Evolutionary conservation across 2,329 filamentous ascomycete genomes (phyloP).

Genomic region (Phaeosphaeria sp.): DNA sequence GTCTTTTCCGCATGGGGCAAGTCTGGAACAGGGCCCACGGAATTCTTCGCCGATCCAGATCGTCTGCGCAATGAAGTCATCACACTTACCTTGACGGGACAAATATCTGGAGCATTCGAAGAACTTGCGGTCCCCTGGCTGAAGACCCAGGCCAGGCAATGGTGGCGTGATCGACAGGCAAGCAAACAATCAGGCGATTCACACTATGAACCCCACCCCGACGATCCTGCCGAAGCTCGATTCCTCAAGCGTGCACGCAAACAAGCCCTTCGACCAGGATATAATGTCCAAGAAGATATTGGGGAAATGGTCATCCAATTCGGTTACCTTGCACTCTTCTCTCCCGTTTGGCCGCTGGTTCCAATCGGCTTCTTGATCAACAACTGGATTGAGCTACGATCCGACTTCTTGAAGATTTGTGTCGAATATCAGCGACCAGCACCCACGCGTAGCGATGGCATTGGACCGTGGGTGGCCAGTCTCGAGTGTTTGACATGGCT

Average conservation of each 20-base stretch:
- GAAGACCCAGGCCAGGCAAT: constrained; percentile 34
- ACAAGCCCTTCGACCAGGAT: constrained; percentile 35
- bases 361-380: constrained; percentile 46
- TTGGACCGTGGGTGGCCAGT: constrained; percentile 43
- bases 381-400: constrained; percentile 46
- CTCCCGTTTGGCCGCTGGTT: constrained; percentile 44
- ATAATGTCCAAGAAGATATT: constrained; percentile 46
- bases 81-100: constrained; percentile 41
- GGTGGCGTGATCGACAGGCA: constrained; percentile 38
- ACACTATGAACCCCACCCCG: constrained; percentile 5
- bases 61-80: constrained; percentile 44
- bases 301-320: constrained; percentile 47
- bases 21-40: constrained; percentile 5
- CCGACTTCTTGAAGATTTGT: constrained; percentile 44
- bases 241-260: constrained; percentile 39
- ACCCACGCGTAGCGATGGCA: constrained; percentile 37
- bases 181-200: constrained; percentile 7
- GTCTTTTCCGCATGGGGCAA: constrained; percentile 22
- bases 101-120: constrained; percentile 37
- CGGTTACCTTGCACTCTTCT: constrained; percentile 44
- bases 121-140: constrained; percentile 40
- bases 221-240: constrained; percentile 37
- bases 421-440: constrained; percentile 40
- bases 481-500: constrained; percentile 43
- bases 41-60: constrained; percentile 36